Evolutionary conservation across 2,329 filamentous ascomycete genomes (phyloP).

Genomic region (Pseudogymnoascus verrucosus): DNA sequence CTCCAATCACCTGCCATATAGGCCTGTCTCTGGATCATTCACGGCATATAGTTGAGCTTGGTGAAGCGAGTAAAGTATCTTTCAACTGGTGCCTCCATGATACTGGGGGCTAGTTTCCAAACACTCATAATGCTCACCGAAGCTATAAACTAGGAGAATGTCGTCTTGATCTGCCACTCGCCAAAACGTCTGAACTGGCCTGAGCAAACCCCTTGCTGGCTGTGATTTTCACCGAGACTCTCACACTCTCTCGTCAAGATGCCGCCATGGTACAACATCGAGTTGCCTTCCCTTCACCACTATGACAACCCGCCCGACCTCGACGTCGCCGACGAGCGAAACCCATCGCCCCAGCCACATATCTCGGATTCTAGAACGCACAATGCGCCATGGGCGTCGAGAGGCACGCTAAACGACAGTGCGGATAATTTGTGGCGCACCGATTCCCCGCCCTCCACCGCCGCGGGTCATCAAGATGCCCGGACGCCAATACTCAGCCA

Average conservation of each 20-base stretch:
- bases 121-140: background rate
- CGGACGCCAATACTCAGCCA: constrained; percentile 1
- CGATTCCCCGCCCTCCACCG: background rate
- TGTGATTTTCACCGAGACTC: background rate
- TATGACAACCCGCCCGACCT: constrained; percentile 7
- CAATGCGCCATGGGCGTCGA: background rate
- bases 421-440: background rate
- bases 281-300: background rate
- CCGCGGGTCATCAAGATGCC: constrained; percentile 3
- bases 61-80: background rate
- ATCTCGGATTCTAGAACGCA: background rate
- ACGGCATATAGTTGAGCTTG: background rate
- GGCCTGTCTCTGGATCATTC: background rate
- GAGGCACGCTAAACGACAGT: background rate
- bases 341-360: background rate
- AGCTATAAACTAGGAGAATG: background rate
- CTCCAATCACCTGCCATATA: background rate
- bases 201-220: background rate
- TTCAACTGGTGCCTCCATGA: background rate
- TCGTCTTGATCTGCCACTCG: background rate
- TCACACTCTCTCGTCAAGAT: background rate
- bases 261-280: constrained; percentile 2
- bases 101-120: background rate
- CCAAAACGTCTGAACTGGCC: background rate
- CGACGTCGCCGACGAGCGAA: constrained; percentile 4